Base-by-base conservation (phyloP, 345 rosid species). In the Populus ilicifolia region DNA sequence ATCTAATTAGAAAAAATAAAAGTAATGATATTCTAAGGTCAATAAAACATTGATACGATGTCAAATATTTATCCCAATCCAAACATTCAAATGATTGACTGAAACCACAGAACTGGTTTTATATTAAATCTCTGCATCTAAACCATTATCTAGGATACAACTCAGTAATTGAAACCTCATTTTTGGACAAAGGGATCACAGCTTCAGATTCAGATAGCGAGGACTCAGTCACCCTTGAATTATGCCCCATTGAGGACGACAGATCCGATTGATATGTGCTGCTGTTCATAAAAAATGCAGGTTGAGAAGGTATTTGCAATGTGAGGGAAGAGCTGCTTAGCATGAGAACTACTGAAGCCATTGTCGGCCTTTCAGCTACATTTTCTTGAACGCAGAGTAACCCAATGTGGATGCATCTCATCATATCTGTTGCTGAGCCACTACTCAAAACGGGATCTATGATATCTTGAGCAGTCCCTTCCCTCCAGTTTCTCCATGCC, bases 401-500 rank as follows among this genome's bases (percentile, higher is more conserved):
- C 1, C 87, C 91, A 16, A 89, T 81, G 69, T 89, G 91, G 43
- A 93, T 75, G 78, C 93, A 88, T 76, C 87, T 81, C 69, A 66
- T 70, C 64, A 86, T 82, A 67, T 89, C 89, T 20, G 38, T 63
- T n/a, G 73, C 52, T 1, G 83, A 83, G 63, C 83, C 75, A 5
- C 18, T 63, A 1, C 70, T 74, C 46, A 93, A 46, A 11, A 4
- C 79, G 0, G 85, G 84, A 75, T 91, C 88, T 1, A 90, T 68
- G 0, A 91, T 39, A 35, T 85, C 79, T 8, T 70, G 5, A 8
- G 67, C 50, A 2, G 72, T 54, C 10, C 84, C 87, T 80, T 87
- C 87, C 48, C 77, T 86, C 94, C 92, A 84, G 50, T 79, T 78
- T 69, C 67, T 86, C 94, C 94, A 92, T 17, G 82, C 87, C 91